Evolutionary conservation across 2,329 filamentous ascomycete genomes (phyloP).

Genomic region (Microsporum ferrugineum): DNA sequence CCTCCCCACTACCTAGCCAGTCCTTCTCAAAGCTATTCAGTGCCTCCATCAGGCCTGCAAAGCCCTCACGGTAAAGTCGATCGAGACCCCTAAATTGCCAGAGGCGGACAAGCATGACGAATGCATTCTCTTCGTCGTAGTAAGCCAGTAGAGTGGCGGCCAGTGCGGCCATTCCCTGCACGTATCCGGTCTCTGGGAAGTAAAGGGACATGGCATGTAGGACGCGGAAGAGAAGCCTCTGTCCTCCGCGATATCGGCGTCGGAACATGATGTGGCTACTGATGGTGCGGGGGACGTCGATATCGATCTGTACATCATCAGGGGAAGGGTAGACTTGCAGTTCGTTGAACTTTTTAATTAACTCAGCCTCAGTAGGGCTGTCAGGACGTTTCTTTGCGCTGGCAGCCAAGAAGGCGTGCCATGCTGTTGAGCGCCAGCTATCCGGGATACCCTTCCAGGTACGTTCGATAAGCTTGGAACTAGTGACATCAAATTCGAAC

Average conservation of each 20-base stretch:
- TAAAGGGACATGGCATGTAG: constrained; percentile 86
- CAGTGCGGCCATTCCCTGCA: constrained; percentile 93
- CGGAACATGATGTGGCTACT: constrained; percentile 97
- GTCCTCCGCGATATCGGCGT: constrained; percentile 77
- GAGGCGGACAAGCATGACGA: constrained; percentile 91
- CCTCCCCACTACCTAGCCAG: constrained; percentile 69
- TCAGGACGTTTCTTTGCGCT: constrained; percentile 57
- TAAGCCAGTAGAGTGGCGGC: constrained; percentile 90
- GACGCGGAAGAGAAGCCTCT: constrained; percentile 82
- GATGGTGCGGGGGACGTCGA: constrained; percentile 92
- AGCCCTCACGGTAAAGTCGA: constrained; percentile 70
- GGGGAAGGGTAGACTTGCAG: constrained; percentile 64
- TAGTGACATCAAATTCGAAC: constrained; percentile 69
- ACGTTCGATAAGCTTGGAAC: constrained; percentile 74
- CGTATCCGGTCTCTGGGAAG: constrained; percentile 83
- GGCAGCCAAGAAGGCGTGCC: constrained; percentile 80
- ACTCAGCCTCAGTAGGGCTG: constrained; percentile 55
- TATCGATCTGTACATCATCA: constrained; percentile 92
- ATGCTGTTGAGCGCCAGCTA: constrained; percentile 82
- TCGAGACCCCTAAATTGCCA: constrained; percentile 84
- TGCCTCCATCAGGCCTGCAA: constrained; percentile 75
- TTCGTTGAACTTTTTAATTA: constrained; percentile 60
- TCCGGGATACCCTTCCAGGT: constrained; percentile 99
- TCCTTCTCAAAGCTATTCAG: constrained; percentile 71
- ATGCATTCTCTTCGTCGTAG: constrained; percentile 87